Evolutionary conservation across 139 green algal genomes (phyloP), one percentile per base, ranked within the genome.

Genomic region (Coccomyxa sp.): DNA sequence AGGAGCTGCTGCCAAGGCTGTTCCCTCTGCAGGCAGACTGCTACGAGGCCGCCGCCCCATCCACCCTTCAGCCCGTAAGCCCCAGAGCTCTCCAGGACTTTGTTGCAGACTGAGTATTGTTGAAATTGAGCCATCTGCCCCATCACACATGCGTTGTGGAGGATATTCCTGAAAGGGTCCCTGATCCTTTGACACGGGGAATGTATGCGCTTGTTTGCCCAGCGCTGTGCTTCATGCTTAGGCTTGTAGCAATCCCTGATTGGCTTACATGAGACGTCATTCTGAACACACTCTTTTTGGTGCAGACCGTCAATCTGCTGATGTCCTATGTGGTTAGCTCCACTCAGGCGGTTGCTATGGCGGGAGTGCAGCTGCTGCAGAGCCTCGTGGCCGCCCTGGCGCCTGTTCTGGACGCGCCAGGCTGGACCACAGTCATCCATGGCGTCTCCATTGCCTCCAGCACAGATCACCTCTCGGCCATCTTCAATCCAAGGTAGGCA

Each of bases 321-420:
- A 74, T 74, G 36, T 12, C 39, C 0, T 84, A 84, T 39, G 55
- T 79, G 40, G 33, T 82, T 14, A 54, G 75, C 55, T 41, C 78
- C 12, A 39, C 78, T 54, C 55, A 78, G 55, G 69, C 31, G 14
- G 75, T 79, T 70, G 78, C 78, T 4, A 9, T 78, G 29, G 33
- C 74, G 55, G 78, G 78, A 10, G 54, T 78, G 9, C 44, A 76
- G 24, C 71, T 78, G 5, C 37, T 82, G 35, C 50, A 73, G 50
- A 35, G 78, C 50, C 54, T 78, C 7, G 73, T 74, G 10, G 36
- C 50, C 29, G 34, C 50, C 16, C 37, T 76, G 31, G 71, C 68
- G 12, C 10, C 36, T n/a, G 31, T 38, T 16, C 27, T 78, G 39
- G 71, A 82, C 58, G 54, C 18, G 24, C 22, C 68, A 34, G 78